These are phyloP conservation scores for Brassica hybrid DNA, from an alignment of 441 rosid genomes.

Conservation along the genomic window DNA sequence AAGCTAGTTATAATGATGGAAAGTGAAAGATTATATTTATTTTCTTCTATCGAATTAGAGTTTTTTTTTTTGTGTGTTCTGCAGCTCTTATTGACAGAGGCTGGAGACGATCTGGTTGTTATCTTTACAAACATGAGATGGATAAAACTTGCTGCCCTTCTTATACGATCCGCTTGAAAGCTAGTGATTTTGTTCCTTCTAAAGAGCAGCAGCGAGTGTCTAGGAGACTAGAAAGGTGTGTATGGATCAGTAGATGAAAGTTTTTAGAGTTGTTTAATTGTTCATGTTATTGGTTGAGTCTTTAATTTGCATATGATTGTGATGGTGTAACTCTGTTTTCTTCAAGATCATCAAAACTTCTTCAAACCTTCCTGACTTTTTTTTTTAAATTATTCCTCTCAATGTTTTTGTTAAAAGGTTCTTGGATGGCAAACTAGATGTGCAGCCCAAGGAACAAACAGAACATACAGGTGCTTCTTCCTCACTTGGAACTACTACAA, in stretches of 20 bases:
- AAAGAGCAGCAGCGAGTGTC: slow-evolving; percentile 80
- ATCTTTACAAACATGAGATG: slow-evolving; percentile 93
- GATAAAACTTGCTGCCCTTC: slow-evolving; percentile 93
- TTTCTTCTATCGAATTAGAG: neutral
- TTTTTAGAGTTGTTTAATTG: neutral
- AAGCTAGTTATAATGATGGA: neutral
- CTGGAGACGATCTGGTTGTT: slow-evolving; percentile 93
- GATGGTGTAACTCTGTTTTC: neutral
- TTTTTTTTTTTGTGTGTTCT: neutral
- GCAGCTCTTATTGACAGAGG: slow-evolving; percentile 93
- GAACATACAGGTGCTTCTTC: slow-evolving; percentile 47
- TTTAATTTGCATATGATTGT: neutral
- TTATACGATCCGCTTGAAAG: slow-evolving; percentile 83
- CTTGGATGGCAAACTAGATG: slow-evolving; percentile 67
- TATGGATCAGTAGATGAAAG: slow-evolving; percentile 2
- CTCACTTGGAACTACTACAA: slow-evolving; percentile 26
- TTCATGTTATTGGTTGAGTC: slow-evolving; percentile 14
- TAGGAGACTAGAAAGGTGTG: slow-evolving; percentile 75
- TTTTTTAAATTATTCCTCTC: neutral
- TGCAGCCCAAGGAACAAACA: slow-evolving; percentile 38
- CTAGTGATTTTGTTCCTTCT: slow-evolving; percentile 72
- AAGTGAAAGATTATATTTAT: neutral
- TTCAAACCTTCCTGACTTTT: neutral
- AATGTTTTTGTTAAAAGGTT: slow-evolving; percentile 48
- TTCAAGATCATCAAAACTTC: slow-evolving; percentile 3